A percentile compares a stretch with the other conserved stretches of the same genome.
These are phyloP conservation scores for Colletotrichum lentis DNA, from an alignment of 2,329 filamentous ascomycete genomes.

Conservation along the genomic window DNA sequence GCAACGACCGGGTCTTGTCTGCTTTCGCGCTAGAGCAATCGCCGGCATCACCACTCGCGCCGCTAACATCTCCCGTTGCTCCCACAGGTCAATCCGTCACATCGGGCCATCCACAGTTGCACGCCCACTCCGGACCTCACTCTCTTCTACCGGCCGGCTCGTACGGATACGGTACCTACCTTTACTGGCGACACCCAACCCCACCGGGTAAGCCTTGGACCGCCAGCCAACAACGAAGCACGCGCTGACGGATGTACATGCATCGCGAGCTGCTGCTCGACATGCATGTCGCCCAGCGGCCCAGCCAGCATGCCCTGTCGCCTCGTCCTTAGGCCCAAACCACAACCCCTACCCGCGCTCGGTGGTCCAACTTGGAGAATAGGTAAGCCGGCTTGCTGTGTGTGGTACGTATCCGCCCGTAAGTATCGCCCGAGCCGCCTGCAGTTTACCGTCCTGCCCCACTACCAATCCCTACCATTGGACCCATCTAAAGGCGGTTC, in stretches of 20 bases:
- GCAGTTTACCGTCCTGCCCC: constrained; percentile 10
- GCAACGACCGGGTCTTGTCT: constrained; percentile 27
- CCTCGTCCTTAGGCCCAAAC: constrained; percentile 15
- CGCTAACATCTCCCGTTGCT: constrained; percentile 28
- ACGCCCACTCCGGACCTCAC: constrained; percentile 2
- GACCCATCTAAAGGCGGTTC: constrained; percentile 5
- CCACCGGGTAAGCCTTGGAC: not conserved
- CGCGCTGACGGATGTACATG: not conserved
- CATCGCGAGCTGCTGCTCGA: constrained; percentile 10
- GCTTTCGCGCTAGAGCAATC: constrained; percentile 32
- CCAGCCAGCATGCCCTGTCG: constrained; percentile 16
- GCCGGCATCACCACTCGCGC: constrained; percentile 27
- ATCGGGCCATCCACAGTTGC: constrained; percentile 17
- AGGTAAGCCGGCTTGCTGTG: constrained; percentile 2
- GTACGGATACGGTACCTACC: not conserved
- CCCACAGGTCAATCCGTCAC: constrained; percentile 29
- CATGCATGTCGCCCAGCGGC: constrained; percentile 14
- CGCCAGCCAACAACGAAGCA: not conserved
- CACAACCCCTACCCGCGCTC: not conserved
- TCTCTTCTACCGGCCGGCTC: not conserved
- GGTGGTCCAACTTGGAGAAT: constrained; percentile 19
- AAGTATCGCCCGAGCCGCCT: constrained; percentile 24
- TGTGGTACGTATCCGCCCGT: constrained; percentile 26
- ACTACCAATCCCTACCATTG: constrained; percentile 25
- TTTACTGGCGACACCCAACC: not conserved